A percentile compares a stretch with the other conserved stretches of the same genome.
These are phyloP conservation scores for Parsonsia alboflavescens DNA, from an alignment of 257 asterid species.

Conservation along the genomic window DNA sequence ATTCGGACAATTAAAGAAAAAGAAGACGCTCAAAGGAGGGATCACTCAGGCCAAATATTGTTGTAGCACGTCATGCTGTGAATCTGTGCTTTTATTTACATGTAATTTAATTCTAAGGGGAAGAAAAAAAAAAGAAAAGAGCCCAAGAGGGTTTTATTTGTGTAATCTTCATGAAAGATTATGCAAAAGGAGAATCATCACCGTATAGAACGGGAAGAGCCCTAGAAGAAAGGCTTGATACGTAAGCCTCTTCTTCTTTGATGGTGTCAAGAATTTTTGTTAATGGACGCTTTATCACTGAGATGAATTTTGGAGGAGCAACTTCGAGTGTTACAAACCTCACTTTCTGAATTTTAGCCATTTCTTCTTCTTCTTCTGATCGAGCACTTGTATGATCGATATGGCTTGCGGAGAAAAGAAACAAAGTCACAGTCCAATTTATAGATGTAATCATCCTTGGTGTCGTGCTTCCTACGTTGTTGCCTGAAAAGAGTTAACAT, in stretches of 20 bases:
- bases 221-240: conserved; percentile 23
- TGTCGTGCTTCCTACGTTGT: conserved; percentile 26
- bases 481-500: conserved; percentile 10
- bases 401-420: conserved; percentile 16
- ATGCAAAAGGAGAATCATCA: conserved; percentile 19
- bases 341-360: conserved; percentile 37
- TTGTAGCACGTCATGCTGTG: background rate
- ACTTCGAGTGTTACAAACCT: conserved; percentile 44
- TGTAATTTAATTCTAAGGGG: background rate
- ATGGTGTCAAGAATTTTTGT: conserved; percentile 45
- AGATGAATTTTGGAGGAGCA: conserved; percentile 47
- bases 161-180: background rate
- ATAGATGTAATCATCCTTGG: conserved; percentile 23
- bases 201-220: conserved; percentile 16
- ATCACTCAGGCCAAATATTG: too few relatives aligned
- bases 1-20: background rate
- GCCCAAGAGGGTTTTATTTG: too few relatives aligned
- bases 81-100: background rate
- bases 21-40: background rate
- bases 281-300: conserved; percentile 35
- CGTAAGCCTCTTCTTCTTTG: conserved; percentile 49
- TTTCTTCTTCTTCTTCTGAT: background rate
- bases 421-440: conserved; percentile 8
- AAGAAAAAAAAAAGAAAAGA: background rate
- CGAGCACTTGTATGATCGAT: too few relatives aligned